Conservation (phyloP, 345 rosid species). For the Populus ilicifolia region DNA sequence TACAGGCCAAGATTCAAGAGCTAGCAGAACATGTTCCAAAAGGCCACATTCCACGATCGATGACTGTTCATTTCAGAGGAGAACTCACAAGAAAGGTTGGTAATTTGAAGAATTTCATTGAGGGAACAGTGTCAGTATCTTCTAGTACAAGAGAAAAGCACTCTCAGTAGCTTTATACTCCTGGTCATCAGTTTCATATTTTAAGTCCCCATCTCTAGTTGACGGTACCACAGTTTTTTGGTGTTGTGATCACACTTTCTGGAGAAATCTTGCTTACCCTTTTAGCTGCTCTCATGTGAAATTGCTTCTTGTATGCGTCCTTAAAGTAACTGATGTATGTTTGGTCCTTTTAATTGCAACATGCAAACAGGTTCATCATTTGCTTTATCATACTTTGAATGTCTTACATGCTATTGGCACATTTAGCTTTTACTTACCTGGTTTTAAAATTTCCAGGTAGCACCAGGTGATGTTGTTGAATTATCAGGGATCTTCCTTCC, state of each 20-base stretch:
- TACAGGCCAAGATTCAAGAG: slow-evolving; percentile 98
- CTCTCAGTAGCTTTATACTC: not conserved
- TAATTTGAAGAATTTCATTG: slow-evolving; percentile 13
- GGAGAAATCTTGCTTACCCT: no score
- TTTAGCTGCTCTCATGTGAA: not conserved
- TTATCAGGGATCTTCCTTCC: slow-evolving; percentile 97
- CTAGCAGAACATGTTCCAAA: slow-evolving; percentile 97
- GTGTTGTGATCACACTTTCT: no score
- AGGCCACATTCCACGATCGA: slow-evolving; percentile 94
- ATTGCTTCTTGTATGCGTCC: not conserved
- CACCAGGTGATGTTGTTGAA: slow-evolving; percentile 97
- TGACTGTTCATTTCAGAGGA: slow-evolving; percentile 96
- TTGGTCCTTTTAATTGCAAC: not conserved
- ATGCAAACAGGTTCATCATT: not conserved
- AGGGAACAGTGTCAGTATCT: not conserved
- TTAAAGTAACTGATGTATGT: not conserved
- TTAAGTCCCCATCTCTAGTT: not conserved
- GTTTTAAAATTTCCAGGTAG: slow-evolving; percentile 44
- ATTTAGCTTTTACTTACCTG: not conserved
- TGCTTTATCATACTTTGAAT: not conserved
- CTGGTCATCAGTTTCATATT: not conserved
- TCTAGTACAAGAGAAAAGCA: not conserved
- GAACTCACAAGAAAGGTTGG: slow-evolving; percentile 94
- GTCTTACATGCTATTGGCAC: not conserved
- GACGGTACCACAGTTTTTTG: not conserved